Evolutionary conservation across 768 basidiomycete genomes (phyloP).

Genomic region (Holtermannia corniformis): DNA sequence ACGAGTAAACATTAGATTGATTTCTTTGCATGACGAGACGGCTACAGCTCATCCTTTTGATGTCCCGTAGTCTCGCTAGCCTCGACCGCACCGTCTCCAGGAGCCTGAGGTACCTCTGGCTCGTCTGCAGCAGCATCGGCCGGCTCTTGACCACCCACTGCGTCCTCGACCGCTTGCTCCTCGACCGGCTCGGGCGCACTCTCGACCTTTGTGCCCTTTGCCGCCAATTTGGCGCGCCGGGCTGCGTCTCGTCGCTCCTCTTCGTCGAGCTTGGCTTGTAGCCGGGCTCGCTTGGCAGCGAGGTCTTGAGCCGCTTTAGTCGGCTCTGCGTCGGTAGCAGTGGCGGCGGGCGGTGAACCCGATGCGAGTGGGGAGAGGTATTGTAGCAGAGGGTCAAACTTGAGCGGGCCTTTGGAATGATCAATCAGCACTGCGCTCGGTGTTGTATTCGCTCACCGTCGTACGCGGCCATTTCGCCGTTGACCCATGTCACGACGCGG

Average conservation of each 20-base stretch:
- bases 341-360: constrained; percentile 39
- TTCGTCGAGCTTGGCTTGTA: constrained; percentile 29
- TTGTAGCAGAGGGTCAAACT: constrained; percentile 62
- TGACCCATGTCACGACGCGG: constrained; percentile 63
- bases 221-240: constrained; percentile 21
- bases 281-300: constrained; percentile 7
- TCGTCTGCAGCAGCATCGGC: constrained; percentile 3
- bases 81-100: background rate
- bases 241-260: constrained; percentile 29
- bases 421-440: background rate
- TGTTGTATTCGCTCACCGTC: constrained; percentile 48
- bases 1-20: too few relatives aligned
- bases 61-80: constrained; percentile 1
- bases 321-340: background rate
- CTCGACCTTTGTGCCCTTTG: constrained; percentile 2
- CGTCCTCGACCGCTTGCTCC: constrained; percentile 15
- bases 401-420: constrained; percentile 52
- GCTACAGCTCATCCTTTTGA: background rate
- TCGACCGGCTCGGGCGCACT: constrained; percentile 10
- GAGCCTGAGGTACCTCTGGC: background rate
- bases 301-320: constrained; percentile 10
- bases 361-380: constrained; percentile 53
- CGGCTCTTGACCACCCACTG: background rate
- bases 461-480: constrained; percentile 55
- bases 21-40: too few relatives aligned